These are phyloP conservation scores for Suillus brevipes DNA, from an alignment of 768 basidiomycete species.

Conservation along the genomic window DNA sequence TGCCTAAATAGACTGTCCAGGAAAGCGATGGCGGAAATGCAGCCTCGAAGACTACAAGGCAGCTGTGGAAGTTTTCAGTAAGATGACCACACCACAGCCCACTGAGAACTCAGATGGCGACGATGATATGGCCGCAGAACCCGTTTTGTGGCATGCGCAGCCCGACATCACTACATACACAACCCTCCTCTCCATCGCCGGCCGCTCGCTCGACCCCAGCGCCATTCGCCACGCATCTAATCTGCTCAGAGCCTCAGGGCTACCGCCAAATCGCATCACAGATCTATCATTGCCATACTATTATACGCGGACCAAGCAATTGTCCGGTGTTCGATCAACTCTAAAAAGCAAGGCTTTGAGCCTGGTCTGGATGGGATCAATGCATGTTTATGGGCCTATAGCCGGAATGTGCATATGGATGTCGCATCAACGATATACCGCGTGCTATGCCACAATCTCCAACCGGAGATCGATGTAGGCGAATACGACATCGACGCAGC, in stretches of 20 bases:
- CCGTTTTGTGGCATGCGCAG: not conserved
- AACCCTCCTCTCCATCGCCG: constrained; percentile 64
- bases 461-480: constrained; percentile 35
- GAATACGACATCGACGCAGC: constrained; percentile 40
- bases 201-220: constrained; percentile 43
- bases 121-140: constrained; percentile 12
- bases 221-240: constrained; percentile 52
- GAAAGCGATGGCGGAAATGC: constrained; percentile 63
- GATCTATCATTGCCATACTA: constrained; percentile 60
- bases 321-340: constrained; percentile 56
- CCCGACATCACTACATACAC: constrained; percentile 75
- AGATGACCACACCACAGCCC: constrained; percentile 46
- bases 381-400: constrained; percentile 69
- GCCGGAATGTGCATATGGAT: constrained; percentile 50
- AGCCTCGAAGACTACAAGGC: constrained; percentile 56
- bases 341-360: constrained; percentile 48
- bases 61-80: constrained; percentile 59
- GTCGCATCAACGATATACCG: constrained; percentile 64
- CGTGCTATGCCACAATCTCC: constrained; percentile 54
- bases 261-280: constrained; percentile 61
- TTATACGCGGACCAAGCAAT: constrained; percentile 47
- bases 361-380: constrained; percentile 70
- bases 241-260: constrained; percentile 54
- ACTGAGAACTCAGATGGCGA: constrained; percentile 40
- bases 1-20: constrained; percentile 65